Base-by-base conservation (phyloP, 2,329 filamentous ascomycete genomes). In the Sphaerulina musiva region DNA sequence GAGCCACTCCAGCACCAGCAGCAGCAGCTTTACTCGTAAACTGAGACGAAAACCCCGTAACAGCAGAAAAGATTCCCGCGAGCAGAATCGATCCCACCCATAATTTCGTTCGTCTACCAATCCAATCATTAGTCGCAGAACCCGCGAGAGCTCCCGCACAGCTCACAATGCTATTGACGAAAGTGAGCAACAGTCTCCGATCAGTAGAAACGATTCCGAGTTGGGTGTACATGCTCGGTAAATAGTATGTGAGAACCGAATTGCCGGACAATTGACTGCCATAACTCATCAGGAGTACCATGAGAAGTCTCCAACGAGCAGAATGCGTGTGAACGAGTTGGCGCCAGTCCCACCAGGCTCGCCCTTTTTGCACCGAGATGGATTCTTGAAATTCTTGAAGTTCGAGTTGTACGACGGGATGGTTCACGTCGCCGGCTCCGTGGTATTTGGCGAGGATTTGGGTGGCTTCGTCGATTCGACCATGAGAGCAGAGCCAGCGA, bases 301-400 rank as follows among this genome's bases (percentile, higher is more conserved):
- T 55, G 2, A 32, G 47, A 29, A 55, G 38, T 31, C 53, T 51
- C 53, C 53, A 55, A 10, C 53, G 47, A 34, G 47, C 48, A 41
- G 44, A 46, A 39, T 51, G 53, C 0, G 53, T 55, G n/a, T 55
- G 47, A 0, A 55, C 39, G 2, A 55, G 53, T 36, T 55, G 34
- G 11, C 53, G 36, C 53, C 53, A 55, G 36, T 55, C 53, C 53
- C 53, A 55, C 53, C 53, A 55, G 17, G 45, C 48, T n/a, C 53
- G 41, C 29, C n/a, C 42, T 31, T 55, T 55, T 20, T 51, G 47
- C 11, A 47, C 42, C 32, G 44, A 41, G 39, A 59, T 51, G 9
- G 54, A 53, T 31, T 56, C 51, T 36, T 57, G 48, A 46, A 59
- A 55, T 39, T 59, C 57, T 31, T 46, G 51, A 12, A 53, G 54